A percentile compares a stretch with the other conserved stretches of the same genome.
Evolutionary conservation across 169 alveolate species (phyloP).

Genomic region (Cryptosporidium ryanae): DNA sequence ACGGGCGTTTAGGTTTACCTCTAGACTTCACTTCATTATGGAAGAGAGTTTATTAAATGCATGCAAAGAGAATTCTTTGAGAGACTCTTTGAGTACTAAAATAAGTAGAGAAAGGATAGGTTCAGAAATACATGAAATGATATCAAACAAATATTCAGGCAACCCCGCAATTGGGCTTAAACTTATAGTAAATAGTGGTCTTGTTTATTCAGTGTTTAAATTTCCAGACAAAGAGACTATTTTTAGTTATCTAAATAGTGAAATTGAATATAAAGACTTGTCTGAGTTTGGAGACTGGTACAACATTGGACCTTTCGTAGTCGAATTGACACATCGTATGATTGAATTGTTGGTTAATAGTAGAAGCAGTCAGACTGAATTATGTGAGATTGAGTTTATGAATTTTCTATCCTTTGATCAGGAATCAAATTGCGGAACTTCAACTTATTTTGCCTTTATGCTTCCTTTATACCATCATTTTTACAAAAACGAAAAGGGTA

Average conservation of each 20-base stretch:
- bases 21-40: constrained; percentile 87
- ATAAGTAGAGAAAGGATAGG: constrained; percentile 78
- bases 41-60: constrained; percentile 83
- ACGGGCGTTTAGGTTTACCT: constrained; percentile 96
- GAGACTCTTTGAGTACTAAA: constrained; percentile 70
- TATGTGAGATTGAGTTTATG: neutral
- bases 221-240: constrained; percentile 33
- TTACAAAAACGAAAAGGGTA: constrained; percentile 2
- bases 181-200: constrained; percentile 14
- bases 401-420: constrained; percentile 30
- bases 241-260: constrained; percentile 13
- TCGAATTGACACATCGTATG: constrained; percentile 49
- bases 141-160: constrained; percentile 48
- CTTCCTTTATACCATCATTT: constrained; percentile 44
- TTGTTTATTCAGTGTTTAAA: constrained; percentile 58
- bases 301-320: constrained; percentile 40
- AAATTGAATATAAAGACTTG: neutral
- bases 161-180: constrained; percentile 70
- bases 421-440: constrained; percentile 32
- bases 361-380: neutral
- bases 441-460: constrained; percentile 51
- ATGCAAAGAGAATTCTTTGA: constrained; percentile 8
- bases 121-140: constrained; percentile 77
- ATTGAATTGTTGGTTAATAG: constrained; percentile 1
- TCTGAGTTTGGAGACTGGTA: constrained; percentile 48